These are phyloP conservation scores for Zymoseptoria tritici DNA, from an alignment of 2,329 filamentous ascomycete genomes.

Conservation along the genomic window DNA sequence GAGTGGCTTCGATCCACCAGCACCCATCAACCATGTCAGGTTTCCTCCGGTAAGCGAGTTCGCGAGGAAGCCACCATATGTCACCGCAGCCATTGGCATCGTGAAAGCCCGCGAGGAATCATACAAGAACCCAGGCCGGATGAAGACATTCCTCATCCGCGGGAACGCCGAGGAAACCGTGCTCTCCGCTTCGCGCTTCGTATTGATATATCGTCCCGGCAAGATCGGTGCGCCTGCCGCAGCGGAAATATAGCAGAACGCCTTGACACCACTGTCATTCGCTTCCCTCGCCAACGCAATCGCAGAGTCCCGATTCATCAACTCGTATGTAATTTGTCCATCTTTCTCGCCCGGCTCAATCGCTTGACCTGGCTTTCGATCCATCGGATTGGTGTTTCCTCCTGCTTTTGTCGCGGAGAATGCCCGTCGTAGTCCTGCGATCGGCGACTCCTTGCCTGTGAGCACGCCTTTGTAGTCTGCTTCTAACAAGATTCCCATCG, in stretches of 20 bases:
- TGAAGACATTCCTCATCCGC: conserved; percentile 68
- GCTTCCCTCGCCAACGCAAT: conserved; percentile 76
- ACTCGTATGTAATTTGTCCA: conserved; percentile 84
- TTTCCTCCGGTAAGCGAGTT: conserved; percentile 71
- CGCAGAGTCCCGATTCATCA: conserved; percentile 91
- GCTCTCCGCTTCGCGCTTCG: conserved; percentile 83
- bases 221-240: conserved; percentile 78
- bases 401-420: conserved; percentile 60
- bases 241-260: conserved; percentile 84
- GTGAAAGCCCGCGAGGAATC: conserved; percentile 76
- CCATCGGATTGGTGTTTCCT: conserved; percentile 59
- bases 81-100: conserved; percentile 72
- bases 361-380: conserved; percentile 50
- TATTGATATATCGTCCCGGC: conserved; percentile 76
- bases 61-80: conserved; percentile 65
- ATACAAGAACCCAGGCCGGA: conserved; percentile 83
- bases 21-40: conserved; percentile 69
- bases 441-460: conserved; percentile 72
- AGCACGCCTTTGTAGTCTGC: conserved; percentile 95
- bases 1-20: conserved; percentile 76
- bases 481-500: conserved; percentile 91
- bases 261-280: conserved; percentile 52
- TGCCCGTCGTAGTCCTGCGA: conserved; percentile 68
- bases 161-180: conserved; percentile 67
- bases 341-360: conserved; percentile 60